A percentile compares a stretch with the other conserved stretches of the same genome.
Evolutionary conservation across 2,329 filamentous ascomycete genomes (phyloP).

Genomic region (Beauveria rudraprayagi): DNA sequence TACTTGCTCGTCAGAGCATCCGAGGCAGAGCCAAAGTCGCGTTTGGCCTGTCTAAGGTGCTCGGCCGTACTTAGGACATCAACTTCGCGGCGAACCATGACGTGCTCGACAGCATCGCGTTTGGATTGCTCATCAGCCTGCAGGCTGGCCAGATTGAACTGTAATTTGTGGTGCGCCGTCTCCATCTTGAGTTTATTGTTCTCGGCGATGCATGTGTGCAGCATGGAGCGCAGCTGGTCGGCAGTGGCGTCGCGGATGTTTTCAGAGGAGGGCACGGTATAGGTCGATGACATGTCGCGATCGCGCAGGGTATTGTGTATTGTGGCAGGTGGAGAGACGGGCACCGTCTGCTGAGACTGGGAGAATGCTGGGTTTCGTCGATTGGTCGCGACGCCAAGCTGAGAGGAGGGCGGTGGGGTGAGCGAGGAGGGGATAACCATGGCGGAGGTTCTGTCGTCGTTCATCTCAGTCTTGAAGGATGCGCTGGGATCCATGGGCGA

Average conservation of each 20-base stretch:
- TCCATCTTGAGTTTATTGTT: constrained; percentile 65
- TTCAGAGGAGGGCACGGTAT: constrained; percentile 37
- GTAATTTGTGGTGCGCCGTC: constrained; percentile 81
- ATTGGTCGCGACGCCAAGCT: constrained; percentile 29
- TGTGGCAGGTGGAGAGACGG: constrained; percentile 49
- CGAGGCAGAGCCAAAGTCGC: constrained; percentile 42
- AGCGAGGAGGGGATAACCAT: constrained; percentile 49
- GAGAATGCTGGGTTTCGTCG: constrained; percentile 21
- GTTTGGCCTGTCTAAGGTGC: constrained; percentile 53
- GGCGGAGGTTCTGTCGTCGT: constrained; percentile 36
- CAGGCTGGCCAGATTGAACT: constrained; percentile 75
- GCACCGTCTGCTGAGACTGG: constrained; percentile 37
- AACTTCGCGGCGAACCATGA: constrained; percentile 82
- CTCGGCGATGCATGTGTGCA: constrained; percentile 47
- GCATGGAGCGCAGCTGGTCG: constrained; percentile 49
- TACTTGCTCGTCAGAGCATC: constrained; percentile 48
- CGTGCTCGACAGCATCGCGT: constrained; percentile 81
- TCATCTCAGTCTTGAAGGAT: constrained; percentile 43
- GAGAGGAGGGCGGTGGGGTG: constrained; percentile 50
- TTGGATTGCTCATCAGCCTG: constrained; percentile 80
- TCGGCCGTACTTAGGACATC: constrained; percentile 73
- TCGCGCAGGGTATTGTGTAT: constrained; percentile 28
- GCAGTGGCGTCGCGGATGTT: constrained; percentile 45
- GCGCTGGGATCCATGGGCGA: constrained; percentile 42
- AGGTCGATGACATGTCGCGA: constrained; percentile 24